phyloP scores from a whole-genome alignment of 169 alveolate species.

The Sarcocystis neurona region DNA sequence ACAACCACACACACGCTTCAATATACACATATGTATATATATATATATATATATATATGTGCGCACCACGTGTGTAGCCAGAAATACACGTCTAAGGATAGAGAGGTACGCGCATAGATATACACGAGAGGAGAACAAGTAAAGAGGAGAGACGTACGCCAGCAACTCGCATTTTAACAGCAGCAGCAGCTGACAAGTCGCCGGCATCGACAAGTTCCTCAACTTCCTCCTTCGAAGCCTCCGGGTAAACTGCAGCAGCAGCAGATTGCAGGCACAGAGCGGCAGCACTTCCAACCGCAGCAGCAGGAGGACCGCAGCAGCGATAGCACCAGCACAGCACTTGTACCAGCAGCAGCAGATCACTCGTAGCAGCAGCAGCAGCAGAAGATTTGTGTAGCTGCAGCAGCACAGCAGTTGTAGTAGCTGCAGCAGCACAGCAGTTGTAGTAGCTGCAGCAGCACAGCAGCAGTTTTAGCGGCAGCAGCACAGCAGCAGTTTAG shows the following conservation, averaged over 20 bases:
- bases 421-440: not conserved
- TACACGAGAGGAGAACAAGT: not conserved
- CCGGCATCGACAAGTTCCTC: slow-evolving; percentile 67
- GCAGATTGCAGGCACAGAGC: not conserved
- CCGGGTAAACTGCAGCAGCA: slow-evolving; percentile 73
- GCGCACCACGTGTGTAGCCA: too few relatives aligned
- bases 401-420: not conserved
- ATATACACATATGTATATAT: too few relatives aligned
- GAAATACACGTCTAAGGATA: too few relatives aligned
- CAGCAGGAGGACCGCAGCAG: not conserved
- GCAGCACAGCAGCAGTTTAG: too few relatives aligned
- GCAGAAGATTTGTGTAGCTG: not conserved
- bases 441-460: too few relatives aligned
- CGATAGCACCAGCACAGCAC: not conserved
- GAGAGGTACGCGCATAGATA: not conserved
- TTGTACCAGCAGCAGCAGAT: not conserved
- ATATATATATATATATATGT: too few relatives aligned
- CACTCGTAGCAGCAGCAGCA: not conserved
- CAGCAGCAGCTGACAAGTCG: slow-evolving; percentile 63
- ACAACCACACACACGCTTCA: too few relatives aligned
- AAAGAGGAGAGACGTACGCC: slow-evolving; percentile 62
- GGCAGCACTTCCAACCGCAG: not conserved
- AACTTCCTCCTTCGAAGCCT: slow-evolving; percentile 59
- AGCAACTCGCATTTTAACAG: slow-evolving; percentile 70
- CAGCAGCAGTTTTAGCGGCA: too few relatives aligned